phyloP scores from a whole-genome alignment of 2,329 filamentous ascomycete species.

The Diaporthe destruens region DNA sequence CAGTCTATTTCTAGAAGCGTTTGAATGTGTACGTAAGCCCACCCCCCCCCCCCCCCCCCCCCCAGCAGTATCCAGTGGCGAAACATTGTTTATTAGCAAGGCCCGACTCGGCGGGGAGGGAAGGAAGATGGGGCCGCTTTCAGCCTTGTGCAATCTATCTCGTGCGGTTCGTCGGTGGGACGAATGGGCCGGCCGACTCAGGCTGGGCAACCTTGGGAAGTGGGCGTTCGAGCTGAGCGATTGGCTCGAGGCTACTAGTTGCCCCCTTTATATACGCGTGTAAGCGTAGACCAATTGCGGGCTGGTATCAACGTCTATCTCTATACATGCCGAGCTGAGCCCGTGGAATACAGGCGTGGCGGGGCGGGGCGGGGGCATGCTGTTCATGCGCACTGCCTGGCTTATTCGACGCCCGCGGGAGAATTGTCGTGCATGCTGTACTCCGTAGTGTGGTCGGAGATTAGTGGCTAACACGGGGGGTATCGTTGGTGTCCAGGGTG shows the following conservation, averaged over 20 bases:
- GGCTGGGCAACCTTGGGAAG: neutral
- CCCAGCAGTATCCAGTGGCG: neutral
- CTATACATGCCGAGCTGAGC: slow-evolving; percentile 18
- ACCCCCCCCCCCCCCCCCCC: no score
- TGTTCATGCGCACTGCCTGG: slow-evolving; percentile 16
- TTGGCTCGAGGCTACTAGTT: neutral
- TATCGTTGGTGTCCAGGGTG: slow-evolving; percentile 1
- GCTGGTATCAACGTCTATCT: no score
- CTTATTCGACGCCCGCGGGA: slow-evolving; percentile 18
- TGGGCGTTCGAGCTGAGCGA: neutral
- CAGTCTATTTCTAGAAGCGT: slow-evolving; percentile 8
- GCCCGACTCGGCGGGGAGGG: neutral
- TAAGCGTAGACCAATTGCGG: slow-evolving; percentile 1
- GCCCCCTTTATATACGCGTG: neutral
- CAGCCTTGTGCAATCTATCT: slow-evolving; percentile 25
- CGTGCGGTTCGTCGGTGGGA: neutral
- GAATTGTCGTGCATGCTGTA: neutral
- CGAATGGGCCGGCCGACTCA: neutral
- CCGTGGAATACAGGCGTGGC: neutral
- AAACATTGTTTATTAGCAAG: slow-evolving; percentile 16
- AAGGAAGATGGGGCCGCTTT: neutral
- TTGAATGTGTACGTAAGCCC: neutral
- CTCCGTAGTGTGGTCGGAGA: neutral
- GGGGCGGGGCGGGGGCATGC: neutral
- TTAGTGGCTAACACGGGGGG: neutral